phyloP scores from a whole-genome alignment of 116 monocot genomes.

The Papilionanthe hybrid region DNA sequence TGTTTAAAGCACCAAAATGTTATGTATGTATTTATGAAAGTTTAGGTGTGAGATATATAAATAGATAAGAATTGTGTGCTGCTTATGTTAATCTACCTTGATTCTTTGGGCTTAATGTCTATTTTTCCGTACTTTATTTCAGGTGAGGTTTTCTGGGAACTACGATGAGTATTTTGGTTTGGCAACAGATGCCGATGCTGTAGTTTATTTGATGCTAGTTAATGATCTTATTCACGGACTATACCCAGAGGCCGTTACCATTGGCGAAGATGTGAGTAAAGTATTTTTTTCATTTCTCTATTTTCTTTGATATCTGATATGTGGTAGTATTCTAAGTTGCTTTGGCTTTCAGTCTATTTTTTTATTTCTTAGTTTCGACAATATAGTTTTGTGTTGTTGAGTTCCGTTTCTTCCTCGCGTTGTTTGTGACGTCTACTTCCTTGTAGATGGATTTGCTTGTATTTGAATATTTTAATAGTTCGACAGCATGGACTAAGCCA shows the following conservation, averaged over 20 bases:
- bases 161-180: constrained; percentile 95
- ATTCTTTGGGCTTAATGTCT: neutral
- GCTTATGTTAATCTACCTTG: no score
- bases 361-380: neutral
- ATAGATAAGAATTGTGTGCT: no score
- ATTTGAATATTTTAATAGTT: neutral
- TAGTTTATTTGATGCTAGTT: constrained; percentile 90
- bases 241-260: constrained; percentile 70
- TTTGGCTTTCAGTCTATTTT: neutral
- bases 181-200: constrained; percentile 89
- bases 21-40: no score
- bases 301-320: neutral
- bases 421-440: neutral
- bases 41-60: no score
- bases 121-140: constrained; percentile 12
- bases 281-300: neutral
- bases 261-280: constrained; percentile 96
- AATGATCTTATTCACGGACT: constrained; percentile 96
- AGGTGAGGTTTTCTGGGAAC: constrained; percentile 87
- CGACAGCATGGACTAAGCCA: no score
- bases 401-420: neutral
- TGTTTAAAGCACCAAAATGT: no score
- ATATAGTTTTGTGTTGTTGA: neutral
- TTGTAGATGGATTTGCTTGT: neutral
- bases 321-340: neutral